Conservation (phyloP, 2,329 filamentous ascomycete species). For the Phoma sp. region DNA sequence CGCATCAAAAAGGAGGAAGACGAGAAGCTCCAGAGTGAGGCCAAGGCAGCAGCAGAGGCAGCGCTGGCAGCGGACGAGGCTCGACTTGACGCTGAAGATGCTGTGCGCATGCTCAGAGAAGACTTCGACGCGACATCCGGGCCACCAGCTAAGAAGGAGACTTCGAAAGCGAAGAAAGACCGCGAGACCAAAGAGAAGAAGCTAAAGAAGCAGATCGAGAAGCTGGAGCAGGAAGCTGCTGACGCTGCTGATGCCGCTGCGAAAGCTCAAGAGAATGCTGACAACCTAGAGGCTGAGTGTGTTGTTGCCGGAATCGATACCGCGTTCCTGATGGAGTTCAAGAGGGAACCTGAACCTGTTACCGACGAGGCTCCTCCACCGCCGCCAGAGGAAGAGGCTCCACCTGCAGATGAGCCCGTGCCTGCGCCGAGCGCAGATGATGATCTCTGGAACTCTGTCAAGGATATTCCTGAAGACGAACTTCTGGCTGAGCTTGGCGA, state of each 20-base stretch:
- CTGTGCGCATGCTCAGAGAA: constrained; percentile 27
- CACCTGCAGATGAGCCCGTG: constrained; percentile 23
- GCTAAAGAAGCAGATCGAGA: constrained; percentile 37
- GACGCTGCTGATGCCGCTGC: constrained; percentile 49
- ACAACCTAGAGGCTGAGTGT: constrained; percentile 41
- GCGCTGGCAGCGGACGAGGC: constrained; percentile 31
- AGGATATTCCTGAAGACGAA: constrained; percentile 42
- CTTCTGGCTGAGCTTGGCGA: constrained; percentile 49
- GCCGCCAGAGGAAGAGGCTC: constrained; percentile 20
- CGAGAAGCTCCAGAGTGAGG: constrained; percentile 39
- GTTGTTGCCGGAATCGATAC: constrained; percentile 47
- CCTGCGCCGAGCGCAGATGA: constrained; percentile 28
- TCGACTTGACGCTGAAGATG: constrained; percentile 15
- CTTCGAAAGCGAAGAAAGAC: constrained; percentile 38
- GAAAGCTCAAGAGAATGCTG: constrained; percentile 38
- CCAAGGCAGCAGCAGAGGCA: constrained; percentile 23
- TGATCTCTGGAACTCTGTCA: constrained; percentile 44
- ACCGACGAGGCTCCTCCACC: constrained; percentile 35
- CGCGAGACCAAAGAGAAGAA: constrained; percentile 39
- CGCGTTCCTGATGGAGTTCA: constrained; percentile 24
- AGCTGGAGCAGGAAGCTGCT: constrained; percentile 36
- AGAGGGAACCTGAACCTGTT: constrained; percentile 33
- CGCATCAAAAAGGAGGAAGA: constrained; percentile 30
- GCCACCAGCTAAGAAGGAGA: constrained; percentile 45
- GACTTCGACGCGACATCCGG: constrained; percentile 22